Evolutionary conservation across 176 grass and related monocot species (phyloP).

Genomic region (Musa acuminata): DNA sequence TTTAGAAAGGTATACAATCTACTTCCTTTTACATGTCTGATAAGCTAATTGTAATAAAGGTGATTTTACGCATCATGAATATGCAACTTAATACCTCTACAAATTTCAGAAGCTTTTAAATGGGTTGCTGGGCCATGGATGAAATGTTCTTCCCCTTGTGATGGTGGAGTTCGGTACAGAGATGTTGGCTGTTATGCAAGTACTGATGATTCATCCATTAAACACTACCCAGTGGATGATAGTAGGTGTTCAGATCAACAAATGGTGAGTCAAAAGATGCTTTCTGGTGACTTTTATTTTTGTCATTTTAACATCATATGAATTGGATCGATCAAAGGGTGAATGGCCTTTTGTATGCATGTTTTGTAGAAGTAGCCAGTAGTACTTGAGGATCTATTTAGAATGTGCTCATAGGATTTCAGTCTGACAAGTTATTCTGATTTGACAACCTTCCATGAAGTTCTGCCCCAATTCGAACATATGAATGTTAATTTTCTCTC

Average conservation of each 20-base stretch:
- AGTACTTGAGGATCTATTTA: background rate
- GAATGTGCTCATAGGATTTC: background rate
- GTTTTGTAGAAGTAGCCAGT: background rate
- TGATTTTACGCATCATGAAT: background rate
- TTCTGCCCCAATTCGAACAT: no score
- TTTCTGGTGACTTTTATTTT: background rate
- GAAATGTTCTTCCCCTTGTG: slow-evolving; percentile 75
- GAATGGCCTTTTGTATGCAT: background rate
- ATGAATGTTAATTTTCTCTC: no score
- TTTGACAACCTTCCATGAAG: no score
- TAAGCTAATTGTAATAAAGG: background rate
- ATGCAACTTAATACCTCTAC: slow-evolving; percentile 1
- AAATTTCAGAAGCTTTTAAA: slow-evolving; percentile 49
- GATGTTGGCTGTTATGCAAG: slow-evolving; percentile 67
- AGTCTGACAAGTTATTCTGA: no score
- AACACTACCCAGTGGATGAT: slow-evolving; percentile 72
- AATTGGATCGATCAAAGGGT: background rate
- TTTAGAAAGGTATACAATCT: background rate
- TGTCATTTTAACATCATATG: background rate
- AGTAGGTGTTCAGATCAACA: slow-evolving; percentile 46
- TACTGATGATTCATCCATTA: slow-evolving; percentile 39
- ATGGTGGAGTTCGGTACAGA: slow-evolving; percentile 61
- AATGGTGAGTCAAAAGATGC: slow-evolving; percentile 31
- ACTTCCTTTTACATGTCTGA: background rate
- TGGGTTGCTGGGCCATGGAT: slow-evolving; percentile 73